These are phyloP conservation scores for Fusarium proliferatum DNA, from an alignment of 2,329 filamentous ascomycete genomes.

Conservation along the genomic window DNA sequence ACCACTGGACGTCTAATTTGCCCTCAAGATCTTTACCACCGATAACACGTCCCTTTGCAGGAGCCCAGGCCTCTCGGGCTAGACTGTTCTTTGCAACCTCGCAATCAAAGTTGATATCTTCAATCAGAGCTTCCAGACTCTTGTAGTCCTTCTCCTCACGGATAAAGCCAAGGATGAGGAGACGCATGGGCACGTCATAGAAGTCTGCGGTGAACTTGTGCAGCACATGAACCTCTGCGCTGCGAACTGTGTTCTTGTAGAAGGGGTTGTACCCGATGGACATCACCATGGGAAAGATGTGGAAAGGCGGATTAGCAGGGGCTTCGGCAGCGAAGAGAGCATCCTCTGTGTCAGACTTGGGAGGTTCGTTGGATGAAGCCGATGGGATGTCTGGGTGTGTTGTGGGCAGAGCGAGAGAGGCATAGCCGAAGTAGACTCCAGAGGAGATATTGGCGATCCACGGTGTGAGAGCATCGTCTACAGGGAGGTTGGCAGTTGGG, in stretches of 20 bases:
- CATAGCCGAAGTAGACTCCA: constrained; percentile 96
- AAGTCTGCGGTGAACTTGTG: constrained; percentile 83
- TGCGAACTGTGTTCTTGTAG: constrained; percentile 90
- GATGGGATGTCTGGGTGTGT: constrained; percentile 56
- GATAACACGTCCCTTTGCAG: constrained; percentile 52
- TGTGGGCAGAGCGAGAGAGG: constrained; percentile 72
- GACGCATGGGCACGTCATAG: constrained; percentile 82
- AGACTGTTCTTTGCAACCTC: constrained; percentile 82
- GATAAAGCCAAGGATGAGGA: constrained; percentile 88
- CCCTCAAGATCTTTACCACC: constrained; percentile 45
- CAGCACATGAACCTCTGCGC: constrained; percentile 91
- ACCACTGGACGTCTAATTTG: constrained; percentile 53
- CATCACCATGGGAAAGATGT: constrained; percentile 88
- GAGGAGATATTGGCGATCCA: constrained; percentile 74
- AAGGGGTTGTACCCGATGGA: constrained; percentile 97
- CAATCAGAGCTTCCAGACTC: constrained; percentile 82
- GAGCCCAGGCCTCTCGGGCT: constrained; percentile 70
- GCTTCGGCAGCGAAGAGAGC: constrained; percentile 22
- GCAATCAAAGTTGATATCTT: constrained; percentile 91
- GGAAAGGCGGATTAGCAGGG: constrained; percentile 43
- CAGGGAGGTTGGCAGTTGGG: constrained; percentile 91
- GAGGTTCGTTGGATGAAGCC: constrained; percentile 3
- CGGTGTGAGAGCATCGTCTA: constrained; percentile 69
- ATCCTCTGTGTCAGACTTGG: constrained; percentile 23
- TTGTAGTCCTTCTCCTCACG: constrained; percentile 91